Conservation (phyloP, 2,329 filamentous ascomycete species). For the Peltaster fructicola region DNA sequence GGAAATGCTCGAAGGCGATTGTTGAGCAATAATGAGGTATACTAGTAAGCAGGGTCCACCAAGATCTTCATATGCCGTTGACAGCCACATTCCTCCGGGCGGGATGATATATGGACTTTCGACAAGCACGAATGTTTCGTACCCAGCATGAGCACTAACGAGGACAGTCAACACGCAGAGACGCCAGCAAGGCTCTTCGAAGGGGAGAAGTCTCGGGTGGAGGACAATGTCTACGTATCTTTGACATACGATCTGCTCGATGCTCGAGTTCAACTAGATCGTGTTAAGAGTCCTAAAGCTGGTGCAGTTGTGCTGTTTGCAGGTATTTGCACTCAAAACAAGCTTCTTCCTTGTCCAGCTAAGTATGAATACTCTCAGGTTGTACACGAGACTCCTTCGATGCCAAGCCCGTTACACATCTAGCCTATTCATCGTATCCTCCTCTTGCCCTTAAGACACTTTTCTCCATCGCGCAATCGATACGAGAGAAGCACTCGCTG, state of each 20-base stretch:
- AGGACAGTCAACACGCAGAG: no score
- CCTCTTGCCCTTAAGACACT: conserved; percentile 54
- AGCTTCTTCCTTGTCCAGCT: background rate
- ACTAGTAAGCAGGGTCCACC: no score
- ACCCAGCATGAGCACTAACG: no score
- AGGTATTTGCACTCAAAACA: conserved; percentile 31
- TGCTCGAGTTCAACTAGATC: conserved; percentile 39
- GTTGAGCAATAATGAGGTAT: no score
- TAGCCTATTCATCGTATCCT: conserved; percentile 59
- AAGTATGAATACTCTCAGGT: conserved; percentile 8
- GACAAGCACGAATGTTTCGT: no score
- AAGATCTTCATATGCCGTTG: no score
- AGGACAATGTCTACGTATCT: conserved; percentile 43
- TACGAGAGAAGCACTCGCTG: conserved; percentile 45
- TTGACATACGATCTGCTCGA: conserved; percentile 48
- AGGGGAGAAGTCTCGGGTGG: conserved; percentile 12
- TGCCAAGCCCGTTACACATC: conserved; percentile 51
- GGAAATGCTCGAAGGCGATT: no score
- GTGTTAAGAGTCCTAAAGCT: conserved; percentile 53
- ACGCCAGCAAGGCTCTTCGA: no score
- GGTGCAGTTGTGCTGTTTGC: conserved; percentile 64
- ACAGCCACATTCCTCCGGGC: no score
- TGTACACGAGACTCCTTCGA: conserved; percentile 56
- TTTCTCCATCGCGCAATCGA: conserved; percentile 40
- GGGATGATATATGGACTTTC: no score